Evolutionary conservation across 768 basidiomycete species (phyloP).

Genomic region (Suillus discolor): DNA sequence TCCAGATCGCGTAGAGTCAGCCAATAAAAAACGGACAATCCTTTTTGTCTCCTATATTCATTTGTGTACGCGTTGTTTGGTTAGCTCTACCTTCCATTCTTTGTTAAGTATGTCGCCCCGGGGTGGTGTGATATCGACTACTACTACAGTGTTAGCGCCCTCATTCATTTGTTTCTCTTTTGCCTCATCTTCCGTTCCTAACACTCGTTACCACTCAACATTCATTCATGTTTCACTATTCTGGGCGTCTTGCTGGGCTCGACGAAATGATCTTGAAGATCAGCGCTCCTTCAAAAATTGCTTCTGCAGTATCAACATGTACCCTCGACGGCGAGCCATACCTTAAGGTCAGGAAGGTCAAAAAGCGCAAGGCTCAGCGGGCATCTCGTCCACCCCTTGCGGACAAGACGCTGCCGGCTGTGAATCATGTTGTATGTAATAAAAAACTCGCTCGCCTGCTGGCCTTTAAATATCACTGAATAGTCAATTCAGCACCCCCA

Average conservation of each 20-base stretch:
- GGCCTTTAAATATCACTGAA: conserved; percentile 18
- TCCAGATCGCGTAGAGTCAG: too few relatives aligned
- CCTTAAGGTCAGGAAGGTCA: conserved; percentile 25
- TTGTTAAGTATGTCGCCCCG: background rate
- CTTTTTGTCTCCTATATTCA: conserved; percentile 10
- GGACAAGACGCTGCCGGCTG: conserved; percentile 28
- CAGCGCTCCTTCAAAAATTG: conserved; percentile 28
- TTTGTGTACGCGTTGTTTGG: conserved; percentile 19
- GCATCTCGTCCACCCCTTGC: conserved; percentile 33
- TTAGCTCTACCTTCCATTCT: conserved; percentile 7
- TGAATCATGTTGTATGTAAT: conserved; percentile 33
- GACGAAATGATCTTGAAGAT: conserved; percentile 42
- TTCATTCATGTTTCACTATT: conserved; percentile 37
- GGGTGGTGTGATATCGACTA: background rate
- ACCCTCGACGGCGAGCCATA: conserved; percentile 20
- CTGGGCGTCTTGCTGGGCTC: conserved; percentile 47
- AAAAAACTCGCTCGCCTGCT: conserved; percentile 6
- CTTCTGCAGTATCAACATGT: conserved; percentile 29
- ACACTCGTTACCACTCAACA: conserved; percentile 16
- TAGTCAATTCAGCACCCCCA: conserved; percentile 13
- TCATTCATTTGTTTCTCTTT: conserved; percentile 10
- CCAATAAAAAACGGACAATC: background rate
- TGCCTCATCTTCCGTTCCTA: conserved; percentile 6
- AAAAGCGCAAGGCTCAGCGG: conserved; percentile 21
- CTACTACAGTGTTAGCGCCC: conserved; percentile 8